Conservation (phyloP, 306 rosid species). For the Pueraria montana region DNA sequence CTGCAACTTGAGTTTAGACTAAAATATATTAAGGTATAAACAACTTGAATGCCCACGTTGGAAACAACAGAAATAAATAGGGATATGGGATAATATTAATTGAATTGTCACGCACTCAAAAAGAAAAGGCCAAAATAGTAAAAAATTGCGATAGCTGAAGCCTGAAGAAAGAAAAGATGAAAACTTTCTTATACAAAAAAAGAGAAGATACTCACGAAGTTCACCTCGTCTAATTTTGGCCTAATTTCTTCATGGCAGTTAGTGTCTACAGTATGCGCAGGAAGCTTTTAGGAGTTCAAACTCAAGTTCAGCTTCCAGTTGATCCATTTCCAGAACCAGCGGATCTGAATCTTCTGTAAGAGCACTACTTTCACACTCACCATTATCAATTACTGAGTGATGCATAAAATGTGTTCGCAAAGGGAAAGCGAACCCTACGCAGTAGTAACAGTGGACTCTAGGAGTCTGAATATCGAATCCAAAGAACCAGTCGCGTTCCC, state of each 20-base stretch:
- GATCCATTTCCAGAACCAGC: slow-evolving; percentile 63
- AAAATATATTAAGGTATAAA: no score
- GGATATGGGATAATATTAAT: no score
- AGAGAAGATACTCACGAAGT: not conserved
- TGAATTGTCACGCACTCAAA: not conserved
- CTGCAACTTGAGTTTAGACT: not conserved
- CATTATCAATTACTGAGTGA: slow-evolving; percentile 53
- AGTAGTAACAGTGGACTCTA: no score
- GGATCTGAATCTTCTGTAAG: slow-evolving; percentile 68
- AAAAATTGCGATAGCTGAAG: not conserved
- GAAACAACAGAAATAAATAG: not conserved
- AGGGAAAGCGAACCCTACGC: no score
- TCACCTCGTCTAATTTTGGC: slow-evolving; percentile 27
- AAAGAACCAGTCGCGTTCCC: no score
- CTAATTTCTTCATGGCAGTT: slow-evolving; percentile 46
- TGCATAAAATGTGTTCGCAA: no score
- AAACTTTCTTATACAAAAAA: not conserved
- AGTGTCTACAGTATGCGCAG: slow-evolving; percentile 57
- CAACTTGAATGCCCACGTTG: no score
- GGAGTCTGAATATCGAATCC: no score
- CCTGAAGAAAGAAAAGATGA: not conserved
- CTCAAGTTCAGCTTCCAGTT: slow-evolving; percentile 76
- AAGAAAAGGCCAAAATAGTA: not conserved
- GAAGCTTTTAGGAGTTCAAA: slow-evolving; percentile 75
- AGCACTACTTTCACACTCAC: slow-evolving; percentile 74